phyloP scores from a whole-genome alignment of 768 basidiomycete genomes.

The Ramaria sp. region DNA sequence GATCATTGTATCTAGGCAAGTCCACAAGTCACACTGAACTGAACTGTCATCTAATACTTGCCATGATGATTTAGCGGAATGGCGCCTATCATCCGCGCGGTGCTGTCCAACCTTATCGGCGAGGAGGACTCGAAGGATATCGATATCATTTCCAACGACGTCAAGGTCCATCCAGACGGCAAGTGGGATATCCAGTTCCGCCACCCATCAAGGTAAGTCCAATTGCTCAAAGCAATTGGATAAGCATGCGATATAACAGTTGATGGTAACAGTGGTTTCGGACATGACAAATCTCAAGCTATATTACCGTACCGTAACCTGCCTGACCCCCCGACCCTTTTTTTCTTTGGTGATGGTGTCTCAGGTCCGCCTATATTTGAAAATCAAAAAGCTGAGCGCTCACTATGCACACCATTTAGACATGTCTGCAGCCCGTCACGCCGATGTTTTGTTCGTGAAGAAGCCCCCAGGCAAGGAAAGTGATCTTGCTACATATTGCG shows the following conservation, averaged over 20 bases:
- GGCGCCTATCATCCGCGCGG: slow-evolving; percentile 87
- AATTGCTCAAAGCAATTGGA: not conserved
- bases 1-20: slow-evolving; percentile 85
- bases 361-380: slow-evolving; percentile 45
- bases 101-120: slow-evolving; percentile 75
- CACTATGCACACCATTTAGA: slow-evolving; percentile 31
- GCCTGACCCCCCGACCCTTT: slow-evolving; percentile 61
- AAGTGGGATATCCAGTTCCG: slow-evolving; percentile 80
- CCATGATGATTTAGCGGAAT: slow-evolving; percentile 52
- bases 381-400: too few species aligned
- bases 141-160: slow-evolving; percentile 91
- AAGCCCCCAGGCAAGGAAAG: slow-evolving; percentile 67
- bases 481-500: slow-evolving; percentile 79
- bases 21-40: not conserved
- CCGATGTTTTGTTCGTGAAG: slow-evolving; percentile 94
- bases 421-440: slow-evolving; percentile 84
- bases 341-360: slow-evolving; percentile 98
- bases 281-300: slow-evolving; percentile 94
- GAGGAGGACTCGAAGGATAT: slow-evolving; percentile 63
- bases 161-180: slow-evolving; percentile 49
- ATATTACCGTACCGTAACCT: slow-evolving; percentile 84
- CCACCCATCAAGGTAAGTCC: slow-evolving; percentile 72
- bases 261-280: slow-evolving; percentile 51
- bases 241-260: not conserved
- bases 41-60: not conserved